Evolutionary conservation across 2,329 filamentous ascomycete genomes (phyloP).

Genomic region (Cryoendolithus antarcticus): DNA sequence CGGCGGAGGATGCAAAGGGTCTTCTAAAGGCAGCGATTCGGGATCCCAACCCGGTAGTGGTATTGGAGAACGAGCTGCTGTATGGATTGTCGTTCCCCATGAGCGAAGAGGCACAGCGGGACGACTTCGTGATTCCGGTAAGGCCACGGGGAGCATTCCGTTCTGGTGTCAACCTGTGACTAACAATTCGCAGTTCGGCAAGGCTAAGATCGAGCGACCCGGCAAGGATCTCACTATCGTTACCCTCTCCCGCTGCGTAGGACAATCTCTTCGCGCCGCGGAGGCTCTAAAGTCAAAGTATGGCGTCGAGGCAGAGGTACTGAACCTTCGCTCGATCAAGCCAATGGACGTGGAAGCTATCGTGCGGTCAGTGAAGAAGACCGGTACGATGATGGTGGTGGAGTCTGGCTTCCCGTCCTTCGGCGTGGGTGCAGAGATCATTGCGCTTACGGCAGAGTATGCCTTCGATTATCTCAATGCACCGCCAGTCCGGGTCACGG

Average conservation of each 20-base stretch:
- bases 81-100: constrained; percentile 95
- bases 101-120: constrained; percentile 90
- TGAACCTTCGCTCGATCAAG: constrained; percentile 97
- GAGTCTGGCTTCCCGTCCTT: constrained; percentile 96
- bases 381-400: constrained; percentile 75
- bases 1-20: constrained; percentile 95
- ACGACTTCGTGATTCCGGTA: constrained; percentile 85
- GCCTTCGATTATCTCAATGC: constrained; percentile 95
- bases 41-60: constrained; percentile 92
- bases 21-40: constrained; percentile 94
- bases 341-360: constrained; percentile 92
- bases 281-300: constrained; percentile 93
- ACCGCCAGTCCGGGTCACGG: constrained; percentile 85
- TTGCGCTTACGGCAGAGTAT: constrained; percentile 93
- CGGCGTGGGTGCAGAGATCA: constrained; percentile 82
- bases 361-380: constrained; percentile 98
- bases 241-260: constrained; percentile 86
- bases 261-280: constrained; percentile 77
- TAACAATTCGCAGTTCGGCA: constrained; percentile 54
- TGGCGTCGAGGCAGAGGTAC: constrained; percentile 87
- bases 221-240: constrained; percentile 97
- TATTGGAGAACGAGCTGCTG: constrained; percentile 49
- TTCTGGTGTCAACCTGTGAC: not conserved
- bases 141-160: constrained; percentile 9
- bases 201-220: constrained; percentile 95